Conservation (phyloP, 306 rosid species). For the Sindora glabra region DNA sequence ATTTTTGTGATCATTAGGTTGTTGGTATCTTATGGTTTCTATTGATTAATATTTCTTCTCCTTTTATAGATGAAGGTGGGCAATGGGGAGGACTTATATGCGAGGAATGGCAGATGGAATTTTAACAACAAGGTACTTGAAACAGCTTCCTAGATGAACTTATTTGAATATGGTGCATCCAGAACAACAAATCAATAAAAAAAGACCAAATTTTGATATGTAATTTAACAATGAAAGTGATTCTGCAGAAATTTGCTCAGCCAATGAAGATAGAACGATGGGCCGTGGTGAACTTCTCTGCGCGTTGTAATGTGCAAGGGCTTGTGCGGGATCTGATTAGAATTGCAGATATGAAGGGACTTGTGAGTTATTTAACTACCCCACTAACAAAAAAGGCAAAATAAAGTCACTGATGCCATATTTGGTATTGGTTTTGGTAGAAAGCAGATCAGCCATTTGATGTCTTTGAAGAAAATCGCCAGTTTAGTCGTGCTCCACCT, state of each 20-base stretch:
- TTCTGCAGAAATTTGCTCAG: conserved; percentile 50
- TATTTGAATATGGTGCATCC: no score
- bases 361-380: conserved; percentile 42
- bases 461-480: conserved; percentile 55
- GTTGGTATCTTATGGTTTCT: background rate
- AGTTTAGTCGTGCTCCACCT: conserved; percentile 68
- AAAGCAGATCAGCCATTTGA: conserved; percentile 38
- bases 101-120: conserved; percentile 92
- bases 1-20: background rate
- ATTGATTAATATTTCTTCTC: conserved; percentile 6
- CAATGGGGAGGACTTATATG: conserved; percentile 78
- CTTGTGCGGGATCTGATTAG: conserved; percentile 60
- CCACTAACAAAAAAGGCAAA: background rate
- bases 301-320: conserved; percentile 57
- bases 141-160: conserved; percentile 13
- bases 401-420: background rate
- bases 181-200: no score
- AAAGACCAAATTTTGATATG: background rate
- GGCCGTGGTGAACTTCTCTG: conserved; percentile 85
- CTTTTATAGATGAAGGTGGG: conserved; percentile 77
- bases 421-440: conserved; percentile 29
- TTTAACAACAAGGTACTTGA: conserved; percentile 59
- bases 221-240: background rate
- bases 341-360: conserved; percentile 68
- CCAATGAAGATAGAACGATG: conserved; percentile 56